phyloP scores from a whole-genome alignment of 345 rosid genomes.

The Erucastrum elatum region DNA sequence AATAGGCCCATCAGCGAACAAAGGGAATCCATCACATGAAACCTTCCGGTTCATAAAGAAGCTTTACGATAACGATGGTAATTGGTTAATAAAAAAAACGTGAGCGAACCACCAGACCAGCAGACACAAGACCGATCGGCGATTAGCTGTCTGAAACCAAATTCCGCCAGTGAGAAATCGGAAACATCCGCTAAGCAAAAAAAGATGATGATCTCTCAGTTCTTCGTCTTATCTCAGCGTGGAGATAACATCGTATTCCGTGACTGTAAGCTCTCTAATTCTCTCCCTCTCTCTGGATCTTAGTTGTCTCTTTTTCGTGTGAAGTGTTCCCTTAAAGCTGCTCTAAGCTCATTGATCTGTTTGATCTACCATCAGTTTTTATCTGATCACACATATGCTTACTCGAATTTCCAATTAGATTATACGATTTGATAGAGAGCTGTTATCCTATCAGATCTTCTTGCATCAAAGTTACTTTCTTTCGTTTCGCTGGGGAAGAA shows the following conservation, averaged over 20 bases:
- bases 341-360: slow-evolving; percentile 23
- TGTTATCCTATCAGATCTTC: neutral
- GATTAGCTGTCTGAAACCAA: slow-evolving; percentile 16
- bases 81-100: slow-evolving; percentile 10
- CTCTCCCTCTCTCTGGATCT: slow-evolving; percentile 14
- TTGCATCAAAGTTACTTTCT: neutral
- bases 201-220: slow-evolving; percentile 81
- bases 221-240: slow-evolving; percentile 94
- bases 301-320: neutral
- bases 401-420: slow-evolving; percentile 12
- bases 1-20: slow-evolving; percentile 9
- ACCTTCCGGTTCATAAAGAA: slow-evolving; percentile 4
- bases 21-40: neutral
- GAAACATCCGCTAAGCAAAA: neutral
- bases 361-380: slow-evolving; percentile 20
- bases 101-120: slow-evolving; percentile 22
- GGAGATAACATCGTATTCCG: slow-evolving; percentile 98
- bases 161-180: slow-evolving; percentile 12
- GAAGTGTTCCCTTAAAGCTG: neutral
- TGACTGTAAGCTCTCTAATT: slow-evolving; percentile 63
- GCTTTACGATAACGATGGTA: slow-evolving; percentile 21
- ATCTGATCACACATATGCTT: neutral
- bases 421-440: neutral
- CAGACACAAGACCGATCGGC: slow-evolving; percentile 25
- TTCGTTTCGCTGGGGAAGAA: neutral